phyloP scores from a whole-genome alignment of 2,329 filamentous ascomycete genomes.

The Chaetomium globosum region DNA sequence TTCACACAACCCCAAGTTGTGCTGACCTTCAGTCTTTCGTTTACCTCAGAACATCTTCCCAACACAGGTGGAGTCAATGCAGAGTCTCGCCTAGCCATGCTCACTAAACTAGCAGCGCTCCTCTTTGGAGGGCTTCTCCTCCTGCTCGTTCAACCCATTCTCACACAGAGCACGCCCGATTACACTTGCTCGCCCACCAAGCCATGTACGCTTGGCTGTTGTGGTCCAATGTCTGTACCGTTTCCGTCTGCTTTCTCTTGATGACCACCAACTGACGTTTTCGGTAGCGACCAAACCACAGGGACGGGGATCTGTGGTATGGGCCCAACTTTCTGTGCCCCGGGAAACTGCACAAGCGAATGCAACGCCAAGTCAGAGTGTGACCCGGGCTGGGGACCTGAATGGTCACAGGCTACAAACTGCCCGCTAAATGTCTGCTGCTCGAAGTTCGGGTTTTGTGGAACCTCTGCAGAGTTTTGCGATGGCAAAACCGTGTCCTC shows the following conservation, averaged over 20 bases:
- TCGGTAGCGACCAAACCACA: neutral
- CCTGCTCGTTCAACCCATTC: slow-evolving; percentile 2
- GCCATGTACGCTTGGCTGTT: slow-evolving; percentile 7
- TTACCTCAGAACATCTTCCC: neutral
- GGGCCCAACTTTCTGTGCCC: slow-evolving; percentile 13
- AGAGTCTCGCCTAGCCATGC: too few species aligned
- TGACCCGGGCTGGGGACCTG: slow-evolving; percentile 2
- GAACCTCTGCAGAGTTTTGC: slow-evolving; percentile 2
- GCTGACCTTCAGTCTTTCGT: neutral
- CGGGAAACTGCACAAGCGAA: slow-evolving; percentile 10
- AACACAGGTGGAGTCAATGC: neutral
- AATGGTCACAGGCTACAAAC: slow-evolving; percentile 9
- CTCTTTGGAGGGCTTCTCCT: slow-evolving; percentile 6
- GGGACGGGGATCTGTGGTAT: slow-evolving; percentile 4
- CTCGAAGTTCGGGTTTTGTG: slow-evolving; percentile 16
- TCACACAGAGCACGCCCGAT: slow-evolving; percentile 6
- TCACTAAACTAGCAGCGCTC: slow-evolving; percentile 1
- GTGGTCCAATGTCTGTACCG: slow-evolving; percentile 8
- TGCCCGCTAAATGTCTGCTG: slow-evolving; percentile 19
- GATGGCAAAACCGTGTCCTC: slow-evolving; percentile 8
- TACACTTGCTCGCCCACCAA: slow-evolving; percentile 12
- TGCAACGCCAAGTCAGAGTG: slow-evolving; percentile 12
- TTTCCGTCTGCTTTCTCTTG: too few species aligned
- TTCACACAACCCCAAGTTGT: neutral
- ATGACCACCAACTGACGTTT: neutral